Percentiles rank a stretch among this genome's conserved stretches.
Conservation (phyloP, 495 filamentous ascomycete genomes). For the Arthonia radiata region DNA sequence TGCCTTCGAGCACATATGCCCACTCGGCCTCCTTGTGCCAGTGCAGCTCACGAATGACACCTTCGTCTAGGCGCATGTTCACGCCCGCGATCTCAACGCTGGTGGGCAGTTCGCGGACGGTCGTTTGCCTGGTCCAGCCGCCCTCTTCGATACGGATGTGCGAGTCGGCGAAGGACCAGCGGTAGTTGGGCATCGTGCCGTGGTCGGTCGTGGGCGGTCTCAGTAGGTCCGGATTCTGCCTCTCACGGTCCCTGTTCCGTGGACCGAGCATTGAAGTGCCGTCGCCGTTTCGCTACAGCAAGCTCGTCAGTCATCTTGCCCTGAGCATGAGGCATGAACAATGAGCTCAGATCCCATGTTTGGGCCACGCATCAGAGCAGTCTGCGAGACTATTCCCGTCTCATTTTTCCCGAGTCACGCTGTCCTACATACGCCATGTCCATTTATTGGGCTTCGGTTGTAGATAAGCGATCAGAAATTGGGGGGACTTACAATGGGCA, state of each 20-base stretch:
- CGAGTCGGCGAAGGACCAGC: constrained; percentile 43
- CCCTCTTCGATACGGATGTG: constrained; percentile 44
- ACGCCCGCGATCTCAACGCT: constrained; percentile 38
- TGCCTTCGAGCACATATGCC: constrained; percentile 37
- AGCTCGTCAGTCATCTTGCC: neutral
- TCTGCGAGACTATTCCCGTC: too few species aligned
- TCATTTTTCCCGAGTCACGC: too few species aligned
- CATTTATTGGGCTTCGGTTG: too few species aligned
- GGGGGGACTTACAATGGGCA: constrained; percentile 26
- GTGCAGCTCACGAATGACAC: constrained; percentile 47
- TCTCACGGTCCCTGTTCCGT: constrained; percentile 33
- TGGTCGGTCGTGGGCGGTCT: constrained; percentile 39
- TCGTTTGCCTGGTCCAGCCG: constrained; percentile 44
- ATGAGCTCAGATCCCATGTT: too few species aligned
- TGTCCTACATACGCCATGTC: too few species aligned
- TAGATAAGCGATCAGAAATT: too few species aligned
- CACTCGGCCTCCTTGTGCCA: constrained; percentile 54
- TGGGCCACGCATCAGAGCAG: too few species aligned
- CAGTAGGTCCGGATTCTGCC: constrained; percentile 37
- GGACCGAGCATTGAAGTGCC: constrained; percentile 39
- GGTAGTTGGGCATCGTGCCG: constrained; percentile 35
- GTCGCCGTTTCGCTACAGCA: constrained; percentile 27
- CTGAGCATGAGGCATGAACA: neutral
- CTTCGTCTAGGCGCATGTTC: constrained; percentile 40
- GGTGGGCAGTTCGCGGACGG: constrained; percentile 30